phyloP scores from a whole-genome alignment of 495 filamentous ascomycete genomes.

The Cercophora sp. region DNA sequence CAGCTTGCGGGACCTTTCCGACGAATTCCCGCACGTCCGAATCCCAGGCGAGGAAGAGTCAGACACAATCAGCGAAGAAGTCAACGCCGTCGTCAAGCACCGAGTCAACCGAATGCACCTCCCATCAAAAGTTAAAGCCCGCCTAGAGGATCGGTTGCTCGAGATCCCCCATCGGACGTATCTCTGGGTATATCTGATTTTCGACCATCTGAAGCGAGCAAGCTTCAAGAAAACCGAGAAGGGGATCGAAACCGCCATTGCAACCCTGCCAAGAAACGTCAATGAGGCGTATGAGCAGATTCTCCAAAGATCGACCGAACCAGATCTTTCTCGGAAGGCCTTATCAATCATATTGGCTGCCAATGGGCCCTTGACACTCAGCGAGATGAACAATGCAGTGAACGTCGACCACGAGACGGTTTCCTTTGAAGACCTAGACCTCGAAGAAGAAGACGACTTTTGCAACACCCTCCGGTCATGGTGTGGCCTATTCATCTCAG shows the following conservation, averaged over 20 bases:
- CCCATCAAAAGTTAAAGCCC: not conserved
- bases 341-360: constrained; percentile 21
- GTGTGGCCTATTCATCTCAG: constrained; percentile 24
- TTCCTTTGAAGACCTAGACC: constrained; percentile 12
- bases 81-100: not conserved
- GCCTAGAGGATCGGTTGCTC: not conserved
- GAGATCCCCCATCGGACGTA: constrained; percentile 7
- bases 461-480: constrained; percentile 8
- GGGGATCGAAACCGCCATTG: constrained; percentile 8
- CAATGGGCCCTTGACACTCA: constrained; percentile 12
- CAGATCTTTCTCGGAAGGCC: constrained; percentile 7
- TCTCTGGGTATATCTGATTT: constrained; percentile 16
- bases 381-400: constrained; percentile 15
- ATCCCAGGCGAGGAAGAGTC: constrained; percentile 13
- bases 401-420: not conserved
- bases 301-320: constrained; percentile 10
- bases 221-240: constrained; percentile 14
- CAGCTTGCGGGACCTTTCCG: constrained; percentile 22
- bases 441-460: constrained; percentile 18
- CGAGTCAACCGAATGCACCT: constrained; percentile 1
- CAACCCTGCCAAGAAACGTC: constrained; percentile 13
- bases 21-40: constrained; percentile 22
- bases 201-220: not conserved
- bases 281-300: constrained; percentile 25
- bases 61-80: constrained; percentile 1